Base-by-base conservation (phyloP, 768 basidiomycete species). In the Auriscalpium orientale region DNA sequence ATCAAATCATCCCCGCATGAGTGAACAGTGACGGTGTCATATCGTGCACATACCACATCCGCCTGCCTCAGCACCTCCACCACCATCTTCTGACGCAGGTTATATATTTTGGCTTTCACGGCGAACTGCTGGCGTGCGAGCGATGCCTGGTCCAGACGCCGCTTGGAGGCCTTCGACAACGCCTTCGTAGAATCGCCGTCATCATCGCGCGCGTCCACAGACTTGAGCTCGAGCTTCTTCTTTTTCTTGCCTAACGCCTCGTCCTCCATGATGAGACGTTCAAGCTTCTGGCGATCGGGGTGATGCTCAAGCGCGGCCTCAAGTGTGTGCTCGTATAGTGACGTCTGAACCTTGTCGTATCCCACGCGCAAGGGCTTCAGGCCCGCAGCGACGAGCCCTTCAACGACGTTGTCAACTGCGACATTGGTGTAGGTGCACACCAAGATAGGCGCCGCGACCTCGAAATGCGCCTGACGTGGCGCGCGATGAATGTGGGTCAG, bases 341-440 rank as follows among this genome's bases (percentile, higher is more conserved):
- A 78, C 1, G 76, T 67, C 21, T 79, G 78, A 49, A 91, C 80
- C 49, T 79, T 79, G 11, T 74, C 76, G 46, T 76, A 81, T 3
- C 90, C 91, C 20, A 93, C 76, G 2, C 95, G 87, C 1, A 95
- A 71, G 1, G 93, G 85, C 58, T 82, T 83, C 47, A 95, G 68
- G 4, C 82, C 81, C 1, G 78, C 74, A 8, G 71, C 68, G 9
- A 75, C 76, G 22, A 94, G 75, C 0, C 89, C 89, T 65, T 87
- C 84, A 38, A 94, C 82, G 9, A 97, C 82, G 62, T 95, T 91
- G 66, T 97, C 93, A 18, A 95, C 91, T 0, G 95, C 93, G 18
- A 84, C 89, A 62, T 97, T 95, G 43, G 95, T 97, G 66, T 90
- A 95, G 0, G 94, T 94, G 68, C 90, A 91, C n/a, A 95, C 87